A percentile compares a stretch with the other conserved stretches of the same genome.
These are phyloP conservation scores for Nemania sp. DNA, from an alignment of 2,329 filamentous ascomycete genomes.

Conservation along the genomic window DNA sequence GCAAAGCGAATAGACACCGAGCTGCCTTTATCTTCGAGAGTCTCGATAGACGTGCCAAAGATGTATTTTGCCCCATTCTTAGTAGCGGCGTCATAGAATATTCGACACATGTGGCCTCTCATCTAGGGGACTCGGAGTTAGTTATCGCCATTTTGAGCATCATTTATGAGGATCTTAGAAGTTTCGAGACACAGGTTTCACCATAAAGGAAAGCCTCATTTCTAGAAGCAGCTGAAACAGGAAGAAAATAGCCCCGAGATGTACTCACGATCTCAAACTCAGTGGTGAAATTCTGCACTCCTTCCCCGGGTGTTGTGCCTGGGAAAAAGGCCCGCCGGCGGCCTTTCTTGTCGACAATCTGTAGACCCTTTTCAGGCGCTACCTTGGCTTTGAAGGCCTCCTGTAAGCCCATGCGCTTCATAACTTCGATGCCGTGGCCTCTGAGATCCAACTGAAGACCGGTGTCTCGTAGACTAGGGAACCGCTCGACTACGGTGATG, in stretches of 20 bases:
- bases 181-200: no score
- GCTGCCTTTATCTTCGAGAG: conserved; percentile 42
- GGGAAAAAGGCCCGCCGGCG: conserved; percentile 55
- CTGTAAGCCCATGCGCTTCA: conserved; percentile 65
- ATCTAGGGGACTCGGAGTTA: no score
- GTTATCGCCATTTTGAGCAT: no score
- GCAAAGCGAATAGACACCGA: conserved; percentile 52
- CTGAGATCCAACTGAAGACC: conserved; percentile 68
- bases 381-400: conserved; percentile 56
- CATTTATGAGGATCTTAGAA: no score
- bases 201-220: no score
- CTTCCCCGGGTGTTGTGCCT: conserved; percentile 53
- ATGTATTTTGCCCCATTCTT: conserved; percentile 47
- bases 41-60: conserved; percentile 51
- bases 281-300: conserved; percentile 53
- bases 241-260: no score
- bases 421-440: conserved; percentile 61
- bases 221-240: no score
- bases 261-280: conserved; percentile 69
- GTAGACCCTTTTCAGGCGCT: conserved; percentile 60
- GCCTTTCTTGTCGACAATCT: conserved; percentile 57
- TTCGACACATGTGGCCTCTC: conserved; percentile 61
- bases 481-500: conserved; percentile 58
- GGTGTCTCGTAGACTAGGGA: conserved; percentile 56
- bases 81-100: conserved; percentile 56